A percentile compares a stretch with the other conserved stretches of the same genome.
Evolutionary conservation across 2,329 filamentous ascomycete genomes (phyloP).

Genomic region (Alternaria viburni): DNA sequence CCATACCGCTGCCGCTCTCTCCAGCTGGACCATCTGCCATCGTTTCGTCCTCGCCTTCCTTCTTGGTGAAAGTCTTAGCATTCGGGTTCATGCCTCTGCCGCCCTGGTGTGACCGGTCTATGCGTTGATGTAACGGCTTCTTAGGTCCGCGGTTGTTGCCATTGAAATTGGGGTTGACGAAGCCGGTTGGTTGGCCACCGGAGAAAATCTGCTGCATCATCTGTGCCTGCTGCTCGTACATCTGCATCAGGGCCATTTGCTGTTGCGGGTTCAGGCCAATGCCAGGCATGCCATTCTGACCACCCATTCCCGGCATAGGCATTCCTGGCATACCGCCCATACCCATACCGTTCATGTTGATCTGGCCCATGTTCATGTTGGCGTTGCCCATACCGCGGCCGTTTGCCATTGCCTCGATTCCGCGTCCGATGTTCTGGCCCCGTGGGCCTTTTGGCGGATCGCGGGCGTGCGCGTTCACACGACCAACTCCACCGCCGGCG

Average conservation of each 20-base stretch:
- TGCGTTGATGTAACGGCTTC: conserved; percentile 77
- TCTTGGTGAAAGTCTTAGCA: conserved; percentile 59
- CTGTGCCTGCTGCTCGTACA: conserved; percentile 85
- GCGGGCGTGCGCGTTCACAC: conserved; percentile 79
- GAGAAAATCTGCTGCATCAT: conserved; percentile 50
- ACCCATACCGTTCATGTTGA: conserved; percentile 44
- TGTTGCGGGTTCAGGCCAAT: conserved; percentile 68
- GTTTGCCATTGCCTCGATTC: conserved; percentile 46
- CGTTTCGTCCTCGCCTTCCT: conserved; percentile 47
- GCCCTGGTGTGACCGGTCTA: conserved; percentile 53
- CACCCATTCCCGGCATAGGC: conserved; percentile 40
- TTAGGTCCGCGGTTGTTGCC: conserved; percentile 45
- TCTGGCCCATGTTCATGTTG: conserved; percentile 39
- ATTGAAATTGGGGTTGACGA: conserved; percentile 61
- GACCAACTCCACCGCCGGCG: conserved; percentile 74
- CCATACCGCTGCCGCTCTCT: conserved; percentile 56
- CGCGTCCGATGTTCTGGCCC: conserved; percentile 49
- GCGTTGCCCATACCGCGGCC: conserved; percentile 47
- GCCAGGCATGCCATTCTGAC: conserved; percentile 55
- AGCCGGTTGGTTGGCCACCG: conserved; percentile 54
- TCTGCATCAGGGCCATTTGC: conserved; percentile 74
- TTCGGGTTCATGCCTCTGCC: conserved; percentile 56
- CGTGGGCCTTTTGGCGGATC: conserved; percentile 75
- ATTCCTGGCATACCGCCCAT: conserved; percentile 42
- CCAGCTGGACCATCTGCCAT: conserved; percentile 46